phyloP scores from a whole-genome alignment of 345 rosid species.

The Limnanthes douglasii region DNA sequence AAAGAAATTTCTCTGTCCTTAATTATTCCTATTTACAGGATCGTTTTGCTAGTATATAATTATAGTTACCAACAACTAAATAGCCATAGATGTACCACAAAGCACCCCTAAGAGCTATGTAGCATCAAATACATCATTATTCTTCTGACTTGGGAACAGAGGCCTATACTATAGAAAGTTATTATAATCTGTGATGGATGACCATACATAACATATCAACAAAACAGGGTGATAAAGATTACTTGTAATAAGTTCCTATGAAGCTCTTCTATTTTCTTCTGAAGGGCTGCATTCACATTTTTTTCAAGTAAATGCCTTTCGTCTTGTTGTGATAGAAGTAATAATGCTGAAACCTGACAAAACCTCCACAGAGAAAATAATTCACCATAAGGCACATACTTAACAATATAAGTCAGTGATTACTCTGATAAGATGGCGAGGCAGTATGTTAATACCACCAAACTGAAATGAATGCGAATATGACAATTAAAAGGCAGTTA shows the following conservation, averaged over 20 bases:
- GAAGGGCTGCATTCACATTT: slow-evolving; percentile 76
- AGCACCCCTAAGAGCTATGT: background rate
- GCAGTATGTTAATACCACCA: too few species aligned
- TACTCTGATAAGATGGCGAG: too few species aligned
- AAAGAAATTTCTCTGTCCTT: too few species aligned
- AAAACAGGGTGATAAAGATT: slow-evolving; percentile 4
- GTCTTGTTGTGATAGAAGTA: slow-evolving; percentile 90
- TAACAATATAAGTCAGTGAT: too few species aligned
- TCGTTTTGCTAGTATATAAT: too few species aligned
- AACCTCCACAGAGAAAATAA: slow-evolving; percentile 3
- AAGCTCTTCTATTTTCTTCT: slow-evolving; percentile 76
- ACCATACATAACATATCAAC: background rate
- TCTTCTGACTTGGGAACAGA: too few species aligned
- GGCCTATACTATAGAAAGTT: background rate
- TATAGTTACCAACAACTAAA: too few species aligned
- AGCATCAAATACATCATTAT: background rate
- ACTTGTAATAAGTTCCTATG: slow-evolving; percentile 85
- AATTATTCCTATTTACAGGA: too few species aligned
- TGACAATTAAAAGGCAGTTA: too few species aligned
- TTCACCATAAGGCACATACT: background rate
- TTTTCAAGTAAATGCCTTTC: slow-evolving; percentile 87
- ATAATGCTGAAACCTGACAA: slow-evolving; percentile 59
- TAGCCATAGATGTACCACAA: background rate
- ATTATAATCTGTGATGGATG: background rate
- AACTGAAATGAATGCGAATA: too few species aligned